Conservation (phyloP, 768 basidiomycete genomes). For the Peribolospora kevripleyi region DNA sequence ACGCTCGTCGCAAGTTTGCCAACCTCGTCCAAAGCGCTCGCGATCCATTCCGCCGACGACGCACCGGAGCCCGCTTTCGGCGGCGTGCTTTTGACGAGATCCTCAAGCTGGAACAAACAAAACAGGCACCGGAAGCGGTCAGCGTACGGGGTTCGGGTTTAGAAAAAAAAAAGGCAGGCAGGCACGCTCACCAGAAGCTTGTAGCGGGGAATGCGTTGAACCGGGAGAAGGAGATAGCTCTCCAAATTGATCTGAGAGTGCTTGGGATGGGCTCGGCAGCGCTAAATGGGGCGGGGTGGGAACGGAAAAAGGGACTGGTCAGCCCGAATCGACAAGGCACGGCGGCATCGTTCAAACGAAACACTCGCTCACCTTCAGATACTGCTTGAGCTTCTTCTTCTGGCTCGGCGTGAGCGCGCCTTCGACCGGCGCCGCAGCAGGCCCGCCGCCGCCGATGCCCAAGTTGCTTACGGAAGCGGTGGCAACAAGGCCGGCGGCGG, state of each 20-base stretch:
- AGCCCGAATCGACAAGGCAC: neutral
- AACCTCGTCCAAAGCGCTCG: conserved; percentile 65
- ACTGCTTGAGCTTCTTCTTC: conserved; percentile 62
- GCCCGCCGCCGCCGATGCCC: too few species aligned
- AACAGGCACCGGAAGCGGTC: neutral
- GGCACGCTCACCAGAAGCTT: conserved; percentile 40
- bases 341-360: neutral
- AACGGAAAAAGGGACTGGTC: neutral
- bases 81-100: conserved; percentile 63
- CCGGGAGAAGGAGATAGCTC: conserved; percentile 75
- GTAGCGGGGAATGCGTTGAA: conserved; percentile 95
- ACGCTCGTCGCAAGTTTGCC: conserved; percentile 71
- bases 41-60: conserved; percentile 43
- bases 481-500: neutral
- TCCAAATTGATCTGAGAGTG: conserved; percentile 88
- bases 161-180: neutral
- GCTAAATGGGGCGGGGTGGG: conserved; percentile 20
- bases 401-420: conserved; percentile 42
- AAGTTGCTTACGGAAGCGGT: neutral
- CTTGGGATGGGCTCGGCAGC: conserved; percentile 62
- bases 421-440: too few species aligned
- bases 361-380: conserved; percentile 31
- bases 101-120: conserved; percentile 38
- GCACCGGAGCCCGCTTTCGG: conserved; percentile 39
- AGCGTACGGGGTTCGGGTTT: neutral